Conservation (phyloP, 345 rosid species). For the Arabidopsis suecica region DNA sequence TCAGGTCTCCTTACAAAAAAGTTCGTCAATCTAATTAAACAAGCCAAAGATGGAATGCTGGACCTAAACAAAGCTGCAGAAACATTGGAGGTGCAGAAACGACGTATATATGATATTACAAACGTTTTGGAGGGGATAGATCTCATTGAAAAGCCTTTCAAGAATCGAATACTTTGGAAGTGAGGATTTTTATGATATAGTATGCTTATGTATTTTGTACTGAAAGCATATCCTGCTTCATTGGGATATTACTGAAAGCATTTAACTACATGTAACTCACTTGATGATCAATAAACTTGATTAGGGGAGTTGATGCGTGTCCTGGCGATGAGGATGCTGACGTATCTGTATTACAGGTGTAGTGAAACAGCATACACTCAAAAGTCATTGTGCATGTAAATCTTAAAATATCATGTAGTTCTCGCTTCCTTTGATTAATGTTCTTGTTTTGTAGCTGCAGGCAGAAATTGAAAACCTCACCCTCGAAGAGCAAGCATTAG, state of each 20-base stretch:
- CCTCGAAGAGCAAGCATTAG: conserved; percentile 70
- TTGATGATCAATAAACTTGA: conserved; percentile 45
- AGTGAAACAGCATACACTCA: conserved; percentile 16
- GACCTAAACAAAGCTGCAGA: conserved; percentile 95
- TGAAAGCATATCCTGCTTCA: conserved; percentile 14
- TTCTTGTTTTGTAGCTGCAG: conserved; percentile 55
- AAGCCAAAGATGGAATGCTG: conserved; percentile 86
- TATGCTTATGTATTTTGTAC: conserved; percentile 37
- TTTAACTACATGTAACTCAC: conserved; percentile 42
- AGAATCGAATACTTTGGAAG: conserved; percentile 96
- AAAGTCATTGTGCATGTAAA: conserved; percentile 4
- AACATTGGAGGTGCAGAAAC: conserved; percentile 93
- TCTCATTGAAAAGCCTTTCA: conserved; percentile 93
- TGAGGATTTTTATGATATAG: conserved; percentile 48
- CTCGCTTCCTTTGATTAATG: conserved; percentile 28
- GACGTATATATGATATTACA: conserved; percentile 98
- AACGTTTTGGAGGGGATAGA: conserved; percentile 99
- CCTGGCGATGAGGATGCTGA: conserved; percentile 66
- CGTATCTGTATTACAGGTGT: conserved; percentile 71
- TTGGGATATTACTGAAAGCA: conserved; percentile 30
- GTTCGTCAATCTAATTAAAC: conserved; percentile 79
- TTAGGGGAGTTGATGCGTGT: conserved; percentile 76
- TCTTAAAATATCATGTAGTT: not conserved
- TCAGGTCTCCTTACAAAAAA: conserved; percentile 92
- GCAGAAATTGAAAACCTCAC: conserved; percentile 76